Conservation (phyloP, 176 grass and related monocot genomes). For the Alopecurus myosuroides region DNA sequence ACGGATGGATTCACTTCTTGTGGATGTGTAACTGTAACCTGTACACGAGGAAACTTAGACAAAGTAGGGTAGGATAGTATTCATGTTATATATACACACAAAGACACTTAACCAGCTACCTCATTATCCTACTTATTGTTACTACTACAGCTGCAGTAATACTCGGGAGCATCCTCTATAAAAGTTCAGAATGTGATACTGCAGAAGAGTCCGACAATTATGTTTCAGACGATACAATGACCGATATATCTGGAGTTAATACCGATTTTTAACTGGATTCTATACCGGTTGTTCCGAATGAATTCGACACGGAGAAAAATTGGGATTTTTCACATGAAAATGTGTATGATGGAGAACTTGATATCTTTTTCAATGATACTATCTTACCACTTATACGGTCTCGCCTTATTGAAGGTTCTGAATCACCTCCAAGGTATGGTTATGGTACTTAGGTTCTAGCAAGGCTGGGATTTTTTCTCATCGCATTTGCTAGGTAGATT, state of each 20-base stretch:
- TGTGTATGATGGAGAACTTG: conserved; percentile 40
- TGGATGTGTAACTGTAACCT: too few relatives aligned
- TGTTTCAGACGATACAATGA: conserved; percentile 24
- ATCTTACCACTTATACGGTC: conserved; percentile 74
- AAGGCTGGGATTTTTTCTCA: not conserved
- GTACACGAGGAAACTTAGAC: too few relatives aligned
- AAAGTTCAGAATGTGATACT: too few relatives aligned
- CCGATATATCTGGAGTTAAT: conserved; percentile 24
- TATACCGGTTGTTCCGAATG: not conserved
- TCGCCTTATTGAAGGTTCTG: conserved; percentile 59
- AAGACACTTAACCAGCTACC: too few relatives aligned
- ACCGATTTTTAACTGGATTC: conserved; percentile 8
- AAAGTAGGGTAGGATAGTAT: too few relatives aligned
- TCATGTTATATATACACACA: too few relatives aligned
- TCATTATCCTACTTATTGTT: too few relatives aligned
- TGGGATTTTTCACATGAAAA: conserved; percentile 28
- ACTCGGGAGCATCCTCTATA: too few relatives aligned
- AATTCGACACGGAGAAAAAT: not conserved
- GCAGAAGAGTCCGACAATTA: conserved; percentile 19
- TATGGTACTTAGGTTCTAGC: not conserved
- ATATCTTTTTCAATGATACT: conserved; percentile 45
- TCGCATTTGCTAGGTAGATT: not conserved
- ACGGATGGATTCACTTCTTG: too few relatives aligned
- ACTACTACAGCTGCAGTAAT: too few relatives aligned
- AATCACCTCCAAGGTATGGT: conserved; percentile 77